Conservation (phyloP, 495 filamentous ascomycete species). For the Lasiosphaeria miniovina region DNA sequence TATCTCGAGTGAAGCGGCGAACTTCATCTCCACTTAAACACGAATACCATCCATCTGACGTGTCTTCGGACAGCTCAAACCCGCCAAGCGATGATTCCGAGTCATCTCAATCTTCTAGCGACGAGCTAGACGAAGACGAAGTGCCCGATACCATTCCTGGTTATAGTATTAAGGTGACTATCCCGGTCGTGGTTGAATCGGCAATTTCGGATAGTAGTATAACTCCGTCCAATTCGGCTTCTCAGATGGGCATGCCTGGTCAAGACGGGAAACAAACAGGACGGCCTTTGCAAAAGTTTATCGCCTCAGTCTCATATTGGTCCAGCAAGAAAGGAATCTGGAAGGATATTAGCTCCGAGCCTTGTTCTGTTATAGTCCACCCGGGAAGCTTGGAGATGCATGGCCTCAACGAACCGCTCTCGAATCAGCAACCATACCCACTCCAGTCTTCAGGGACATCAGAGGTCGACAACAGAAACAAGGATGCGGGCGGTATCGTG, state of each 20-base stretch:
- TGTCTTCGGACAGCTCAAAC: constrained; percentile 44
- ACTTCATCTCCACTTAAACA: constrained; percentile 95
- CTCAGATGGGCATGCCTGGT: constrained; percentile 60
- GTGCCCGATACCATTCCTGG: constrained; percentile 48
- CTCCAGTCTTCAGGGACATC: constrained; percentile 36
- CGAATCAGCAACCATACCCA: constrained; percentile 36
- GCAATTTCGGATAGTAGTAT: constrained; percentile 50
- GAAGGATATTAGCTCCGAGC: constrained; percentile 68
- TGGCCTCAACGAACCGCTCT: constrained; percentile 53
- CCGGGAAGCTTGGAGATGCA: constrained; percentile 86
- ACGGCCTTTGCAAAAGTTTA: constrained; percentile 53
- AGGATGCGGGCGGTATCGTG: constrained; percentile 34
- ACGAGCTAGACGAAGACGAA: constrained; percentile 50
- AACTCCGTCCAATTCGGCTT: constrained; percentile 72
- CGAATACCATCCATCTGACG: constrained; percentile 91
- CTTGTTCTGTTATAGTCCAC: constrained; percentile 72
- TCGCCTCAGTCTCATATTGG: constrained; percentile 84
- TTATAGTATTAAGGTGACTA: constrained; percentile 43
- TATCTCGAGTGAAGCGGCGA: constrained; percentile 55
- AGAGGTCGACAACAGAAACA: constrained; percentile 36
- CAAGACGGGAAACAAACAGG: constrained; percentile 47
- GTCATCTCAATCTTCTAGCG: constrained; percentile 45
- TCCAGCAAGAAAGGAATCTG: constrained; percentile 70
- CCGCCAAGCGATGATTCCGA: constrained; percentile 49
- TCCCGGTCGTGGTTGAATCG: constrained; percentile 23